Evolutionary conservation across 805 yeast species (phyloP).

Genomic region (Ogataea populi-albae): DNA sequence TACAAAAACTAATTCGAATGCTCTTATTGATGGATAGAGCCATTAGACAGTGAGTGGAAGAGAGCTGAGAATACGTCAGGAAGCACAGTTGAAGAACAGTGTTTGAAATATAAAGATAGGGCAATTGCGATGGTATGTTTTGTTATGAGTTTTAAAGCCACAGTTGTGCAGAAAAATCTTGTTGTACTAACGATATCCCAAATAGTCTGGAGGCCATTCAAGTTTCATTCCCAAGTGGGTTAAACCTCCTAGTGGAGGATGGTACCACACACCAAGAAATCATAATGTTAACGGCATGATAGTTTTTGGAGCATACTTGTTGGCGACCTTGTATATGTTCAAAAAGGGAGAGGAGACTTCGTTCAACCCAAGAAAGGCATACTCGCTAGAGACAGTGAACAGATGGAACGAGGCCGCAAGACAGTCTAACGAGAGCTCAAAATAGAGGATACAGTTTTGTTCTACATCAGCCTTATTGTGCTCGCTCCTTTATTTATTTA

Average conservation of each 20-base stretch:
- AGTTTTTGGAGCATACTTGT: constrained; percentile 39
- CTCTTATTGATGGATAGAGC: too few relatives aligned
- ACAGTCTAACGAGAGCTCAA: constrained; percentile 7
- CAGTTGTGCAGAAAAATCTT: background rate
- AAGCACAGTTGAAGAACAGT: too few relatives aligned
- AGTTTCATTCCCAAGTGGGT: constrained; percentile 33
- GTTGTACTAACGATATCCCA: constrained; percentile 1
- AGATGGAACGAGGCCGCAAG: constrained; percentile 49
- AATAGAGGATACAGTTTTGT: too few relatives aligned
- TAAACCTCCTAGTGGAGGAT: constrained; percentile 51
- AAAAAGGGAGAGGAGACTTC: constrained; percentile 37
- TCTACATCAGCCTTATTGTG: background rate
- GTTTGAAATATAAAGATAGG: too few relatives aligned
- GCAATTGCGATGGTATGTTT: too few relatives aligned
- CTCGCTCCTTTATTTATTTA: constrained; percentile 2
- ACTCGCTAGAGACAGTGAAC: constrained; percentile 37
- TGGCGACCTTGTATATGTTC: constrained; percentile 33
- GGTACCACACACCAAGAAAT: constrained; percentile 54
- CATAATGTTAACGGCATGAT: constrained; percentile 42
- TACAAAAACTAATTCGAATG: too few relatives aligned
- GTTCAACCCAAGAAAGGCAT: constrained; percentile 35
- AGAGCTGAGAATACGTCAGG: too few relatives aligned
- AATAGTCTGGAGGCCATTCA: constrained; percentile 17
- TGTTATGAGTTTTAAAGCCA: too few relatives aligned
- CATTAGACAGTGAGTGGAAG: too few relatives aligned